Base-by-base conservation (phyloP, 768 basidiomycete species). In the Punctularia strigosozonata region DNA sequence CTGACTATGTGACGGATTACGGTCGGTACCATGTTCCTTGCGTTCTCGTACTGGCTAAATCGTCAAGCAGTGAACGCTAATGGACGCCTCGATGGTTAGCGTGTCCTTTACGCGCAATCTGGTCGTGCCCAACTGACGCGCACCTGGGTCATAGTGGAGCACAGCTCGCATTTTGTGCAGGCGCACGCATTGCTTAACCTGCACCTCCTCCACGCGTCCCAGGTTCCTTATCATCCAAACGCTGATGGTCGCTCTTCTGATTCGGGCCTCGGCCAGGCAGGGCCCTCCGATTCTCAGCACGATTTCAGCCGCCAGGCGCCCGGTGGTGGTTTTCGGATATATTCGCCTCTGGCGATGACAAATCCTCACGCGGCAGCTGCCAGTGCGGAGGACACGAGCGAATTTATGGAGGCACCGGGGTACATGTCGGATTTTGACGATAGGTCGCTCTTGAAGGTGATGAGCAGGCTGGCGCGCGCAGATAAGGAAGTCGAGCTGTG, bases 131-230 rank as follows among this genome's bases (percentile, higher is more conserved):
- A 20, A 46, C 25, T 15, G 24, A 31, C 14, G 4, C 14, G 14
- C 21, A 2, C n/a, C n/a, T n/a, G n/a, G n/a, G n/a, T 20, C 19
- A 17, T 46, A 87, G 83, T 86, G 54, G 77, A 77, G 49, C 78
- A 82, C 49, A 77, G 78, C 42, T 83, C 84, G 0, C 81, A 84
- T 50, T 89, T 86, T 62, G 70, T 89, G 18, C 87, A 89, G 60
- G 87, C 87, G 0, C 82, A 89, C 42, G 69, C 84, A 1, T 63
- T 86, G 1, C 70, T 90, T 40, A 89, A 90, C 47, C 71, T 90
- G 12, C 87, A 90, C 53, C 81, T 90, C 54, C 83, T 90, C 38
- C 85, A 89, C 49, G 80, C 84, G 2, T 79, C 80, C 2, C 81
- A 86, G 51, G 59, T 74, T 1, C 53, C 69, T 0, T 8, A 10